phyloP scores from a whole-genome alignment of 225 moss, liverwort and hornwort species.

The Straminergon stramineum region DNA sequence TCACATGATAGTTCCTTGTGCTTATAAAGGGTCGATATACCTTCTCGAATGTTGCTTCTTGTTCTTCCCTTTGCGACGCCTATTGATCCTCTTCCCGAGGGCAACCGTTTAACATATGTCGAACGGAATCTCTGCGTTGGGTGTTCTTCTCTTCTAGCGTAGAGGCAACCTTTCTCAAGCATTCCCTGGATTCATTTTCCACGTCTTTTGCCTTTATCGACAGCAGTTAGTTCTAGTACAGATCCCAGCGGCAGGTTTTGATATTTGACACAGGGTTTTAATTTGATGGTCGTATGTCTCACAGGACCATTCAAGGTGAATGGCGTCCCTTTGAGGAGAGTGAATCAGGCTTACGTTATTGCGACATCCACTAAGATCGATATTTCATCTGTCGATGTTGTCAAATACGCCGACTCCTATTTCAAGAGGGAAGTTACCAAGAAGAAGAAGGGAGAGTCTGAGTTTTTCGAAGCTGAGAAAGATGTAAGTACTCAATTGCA shows the following conservation, averaged over 20 bases:
- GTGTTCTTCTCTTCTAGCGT: not conserved
- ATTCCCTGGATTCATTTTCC: not conserved
- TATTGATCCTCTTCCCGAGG: not conserved
- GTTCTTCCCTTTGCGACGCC: not conserved
- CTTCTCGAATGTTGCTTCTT: not conserved
- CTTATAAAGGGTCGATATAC: not conserved
- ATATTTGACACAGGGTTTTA: too few species aligned
- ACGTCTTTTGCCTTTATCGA: not conserved
- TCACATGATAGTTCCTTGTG: not conserved
- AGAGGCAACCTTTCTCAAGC: too few species aligned
- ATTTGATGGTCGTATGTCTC: not conserved
- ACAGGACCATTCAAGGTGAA: conserved; percentile 28
- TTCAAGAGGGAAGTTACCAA: conserved; percentile 65
- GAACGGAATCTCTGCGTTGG: not conserved
- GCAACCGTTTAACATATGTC: not conserved
- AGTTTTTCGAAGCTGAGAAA: conserved; percentile 78
- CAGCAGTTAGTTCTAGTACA: not conserved
- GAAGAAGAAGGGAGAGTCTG: conserved; percentile 73
- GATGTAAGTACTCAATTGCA: conserved; percentile 19
- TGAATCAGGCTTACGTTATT: conserved; percentile 29
- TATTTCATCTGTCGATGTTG: conserved; percentile 12
- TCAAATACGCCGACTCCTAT: conserved; percentile 31
- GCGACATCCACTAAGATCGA: conserved; percentile 28
- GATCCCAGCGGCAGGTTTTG: not conserved
- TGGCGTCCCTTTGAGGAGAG: conserved; percentile 28